Base-by-base conservation (phyloP, 1,284 basidiomycete species). In the Melanopsichium pennsylvanicum region DNA sequence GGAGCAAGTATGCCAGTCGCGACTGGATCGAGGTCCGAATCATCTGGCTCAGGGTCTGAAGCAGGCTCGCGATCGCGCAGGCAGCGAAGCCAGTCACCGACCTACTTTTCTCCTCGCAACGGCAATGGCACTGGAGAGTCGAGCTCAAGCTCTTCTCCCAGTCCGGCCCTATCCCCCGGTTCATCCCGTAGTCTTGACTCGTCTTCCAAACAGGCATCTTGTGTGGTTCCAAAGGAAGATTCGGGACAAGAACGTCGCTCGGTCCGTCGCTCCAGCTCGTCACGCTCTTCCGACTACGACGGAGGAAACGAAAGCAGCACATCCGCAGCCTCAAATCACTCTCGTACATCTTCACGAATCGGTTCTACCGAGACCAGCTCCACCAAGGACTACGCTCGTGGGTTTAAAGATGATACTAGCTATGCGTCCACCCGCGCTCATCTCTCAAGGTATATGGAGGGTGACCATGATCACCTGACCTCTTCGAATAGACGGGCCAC, bases 391-490 rank as follows among this genome's bases (percentile, higher is more conserved):
- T 22, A 2, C 43, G 52, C n/a, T n/a, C n/a, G n/a, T n/a, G n/a
- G n/a, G 26, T 37, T 47, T 41, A 62, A 62, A 18, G 66, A 69
- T 29, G 66, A 69, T 11, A 38, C 46, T 2, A 37, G 54, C 18
- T 69, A 69, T 18, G 66, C 66, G 4, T 57, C 66, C 12, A 69
- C 59, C 1, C 41, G 66, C 2, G 59, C 66, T 5, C 66, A 63
- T 33, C 66, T 69, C 2, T 69, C 66, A 11, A 42, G 59, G 12
- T 69, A 69, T 44, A 55, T 62, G 50, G 50, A 69, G 27, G 59
- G 52, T 7, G 35, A 67, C 8, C 58, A 69, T 19, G 13, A 31
- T 33, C 33, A 27, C 32, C 33, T 39, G 13, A 21, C 46, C 2
- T 33, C 51, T 5, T 42, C 48, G 11, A 25, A 44, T 25, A 37